Conservation (phyloP, 169 alveolate species). For the Plasmodium relictum region DNA sequence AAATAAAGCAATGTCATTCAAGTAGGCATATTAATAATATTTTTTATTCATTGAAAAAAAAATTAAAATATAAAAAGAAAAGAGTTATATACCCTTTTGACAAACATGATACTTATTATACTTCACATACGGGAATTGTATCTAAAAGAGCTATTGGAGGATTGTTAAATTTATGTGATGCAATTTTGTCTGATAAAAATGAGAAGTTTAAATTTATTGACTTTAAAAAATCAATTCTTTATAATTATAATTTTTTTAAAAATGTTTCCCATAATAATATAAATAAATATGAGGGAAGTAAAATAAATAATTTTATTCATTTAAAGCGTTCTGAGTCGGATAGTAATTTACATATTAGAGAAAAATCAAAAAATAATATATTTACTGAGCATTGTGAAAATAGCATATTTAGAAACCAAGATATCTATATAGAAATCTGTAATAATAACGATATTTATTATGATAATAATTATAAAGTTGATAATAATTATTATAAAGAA, state of each 20-base stretch:
- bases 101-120: constrained; percentile 79
- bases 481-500: neutral
- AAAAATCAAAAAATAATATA: neutral
- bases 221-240: constrained; percentile 49
- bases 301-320: constrained; percentile 6
- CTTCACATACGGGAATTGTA: constrained; percentile 79
- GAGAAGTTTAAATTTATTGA: constrained; percentile 69
- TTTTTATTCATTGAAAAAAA: constrained; percentile 41
- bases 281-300: neutral
- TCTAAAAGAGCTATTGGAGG: constrained; percentile 84
- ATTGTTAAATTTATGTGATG: constrained; percentile 76
- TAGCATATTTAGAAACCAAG: neutral
- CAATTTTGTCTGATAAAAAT: constrained; percentile 46
- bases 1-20: constrained; percentile 55
- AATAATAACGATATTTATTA: neutral
- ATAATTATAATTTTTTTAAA: constrained; percentile 57
- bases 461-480: neutral
- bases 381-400: neutral
- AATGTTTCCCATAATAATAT: neutral
- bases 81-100: constrained; percentile 60
- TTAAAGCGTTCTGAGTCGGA: constrained; percentile 54
- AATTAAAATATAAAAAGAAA: constrained; percentile 57
- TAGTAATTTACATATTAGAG: constrained; percentile 6
- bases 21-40: constrained; percentile 59
- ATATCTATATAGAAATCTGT: neutral